Conservation (phyloP, 805 yeast genomes). For the Saccharomycopsis fodiens region DNA sequence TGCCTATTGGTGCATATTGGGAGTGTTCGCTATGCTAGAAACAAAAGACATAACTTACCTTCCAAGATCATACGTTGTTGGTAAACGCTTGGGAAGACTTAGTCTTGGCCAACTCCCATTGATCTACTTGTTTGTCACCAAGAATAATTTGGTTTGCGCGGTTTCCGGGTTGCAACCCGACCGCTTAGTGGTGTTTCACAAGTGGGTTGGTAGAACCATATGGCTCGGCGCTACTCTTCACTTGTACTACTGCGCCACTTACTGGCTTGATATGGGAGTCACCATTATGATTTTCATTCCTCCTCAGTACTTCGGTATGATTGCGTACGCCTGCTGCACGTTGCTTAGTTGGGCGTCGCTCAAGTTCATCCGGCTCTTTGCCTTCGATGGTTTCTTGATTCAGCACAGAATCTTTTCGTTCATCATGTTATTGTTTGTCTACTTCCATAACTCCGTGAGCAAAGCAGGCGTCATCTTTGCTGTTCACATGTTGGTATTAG, state of each 20-base stretch:
- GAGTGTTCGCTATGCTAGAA: constrained; percentile 26
- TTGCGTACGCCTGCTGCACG: constrained; percentile 33
- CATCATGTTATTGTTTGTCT: constrained; percentile 35
- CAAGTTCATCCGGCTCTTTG: constrained; percentile 30
- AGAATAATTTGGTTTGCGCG: constrained; percentile 33
- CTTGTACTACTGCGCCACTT: constrained; percentile 27
- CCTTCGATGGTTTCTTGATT: constrained; percentile 37
- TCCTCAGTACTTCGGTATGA: constrained; percentile 44
- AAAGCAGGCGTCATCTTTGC: constrained; percentile 32
- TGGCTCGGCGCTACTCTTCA: constrained; percentile 33
- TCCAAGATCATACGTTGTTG: constrained; percentile 33
- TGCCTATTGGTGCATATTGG: constrained; percentile 28
- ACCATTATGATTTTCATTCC: constrained; percentile 37
- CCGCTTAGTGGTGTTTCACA: constrained; percentile 33
- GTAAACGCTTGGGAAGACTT: constrained; percentile 36
- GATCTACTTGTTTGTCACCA: constrained; percentile 31
- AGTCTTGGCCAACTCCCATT: constrained; percentile 35
- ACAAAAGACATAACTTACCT: constrained; percentile 35
- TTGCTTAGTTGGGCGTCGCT: constrained; percentile 32
- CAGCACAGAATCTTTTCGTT: constrained; percentile 36
- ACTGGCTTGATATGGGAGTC: constrained; percentile 36
- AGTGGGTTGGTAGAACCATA: constrained; percentile 37
- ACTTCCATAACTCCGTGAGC: constrained; percentile 34
- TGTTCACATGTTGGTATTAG: constrained; percentile 36
- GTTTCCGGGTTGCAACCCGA: constrained; percentile 37